Conservation (phyloP, 116 monocot genomes). For the Cymodocea nodosa region DNA sequence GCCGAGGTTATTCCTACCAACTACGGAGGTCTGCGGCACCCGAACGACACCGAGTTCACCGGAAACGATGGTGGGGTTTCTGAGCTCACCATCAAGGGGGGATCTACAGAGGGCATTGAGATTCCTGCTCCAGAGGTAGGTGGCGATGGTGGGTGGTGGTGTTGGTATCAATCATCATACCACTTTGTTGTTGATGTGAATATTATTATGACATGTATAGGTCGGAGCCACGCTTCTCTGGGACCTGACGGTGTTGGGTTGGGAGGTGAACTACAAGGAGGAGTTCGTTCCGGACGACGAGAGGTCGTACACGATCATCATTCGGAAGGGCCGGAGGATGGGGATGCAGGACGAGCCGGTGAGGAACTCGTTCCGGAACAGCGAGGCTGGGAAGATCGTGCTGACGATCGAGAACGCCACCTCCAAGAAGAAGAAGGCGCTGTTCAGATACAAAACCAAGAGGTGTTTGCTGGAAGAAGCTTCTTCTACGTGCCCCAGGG, state of each 20-base stretch:
- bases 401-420: constrained; percentile 39
- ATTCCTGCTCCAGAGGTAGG: constrained; percentile 30
- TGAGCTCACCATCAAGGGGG: constrained; percentile 39
- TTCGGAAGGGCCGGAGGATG: constrained; percentile 45
- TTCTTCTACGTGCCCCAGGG: no score
- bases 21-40: constrained; percentile 59
- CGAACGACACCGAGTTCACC: constrained; percentile 49
- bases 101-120: constrained; percentile 46
- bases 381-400: constrained; percentile 59
- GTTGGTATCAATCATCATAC: no score
- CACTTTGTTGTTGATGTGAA: no score
- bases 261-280: constrained; percentile 74
- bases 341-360: constrained; percentile 17
- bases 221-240: constrained; percentile 13
- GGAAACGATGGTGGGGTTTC: constrained; percentile 31
- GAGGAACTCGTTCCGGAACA: constrained; percentile 58
- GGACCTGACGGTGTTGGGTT: constrained; percentile 62
- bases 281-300: constrained; percentile 81
- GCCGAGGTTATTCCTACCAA: constrained; percentile 33
- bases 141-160: no score
- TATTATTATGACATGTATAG: no score
- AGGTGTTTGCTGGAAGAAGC: neutral
- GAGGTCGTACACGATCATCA: constrained; percentile 59
- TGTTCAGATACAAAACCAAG: constrained; percentile 34
- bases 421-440: constrained; percentile 53